Evolutionary conservation across 2,329 filamentous ascomycete genomes (phyloP).

Genomic region (Mariannaea elegans): DNA sequence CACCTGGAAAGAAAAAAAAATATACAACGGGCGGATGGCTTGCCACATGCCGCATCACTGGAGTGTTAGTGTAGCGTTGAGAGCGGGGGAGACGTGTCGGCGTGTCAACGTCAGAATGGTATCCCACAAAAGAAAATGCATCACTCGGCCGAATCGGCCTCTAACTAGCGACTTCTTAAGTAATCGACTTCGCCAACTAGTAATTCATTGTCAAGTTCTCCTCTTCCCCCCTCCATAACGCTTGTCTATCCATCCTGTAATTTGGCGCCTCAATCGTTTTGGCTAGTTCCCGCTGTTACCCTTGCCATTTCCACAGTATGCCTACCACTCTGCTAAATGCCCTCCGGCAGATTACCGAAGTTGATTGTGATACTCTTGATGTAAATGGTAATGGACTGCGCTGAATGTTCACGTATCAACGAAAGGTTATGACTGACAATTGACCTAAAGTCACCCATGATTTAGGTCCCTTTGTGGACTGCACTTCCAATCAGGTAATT

Average conservation of each 20-base stretch:
- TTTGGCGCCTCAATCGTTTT: too few species aligned
- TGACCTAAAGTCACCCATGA: conserved; percentile 39
- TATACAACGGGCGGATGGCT: conserved; percentile 22
- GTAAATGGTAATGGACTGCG: conserved; percentile 41
- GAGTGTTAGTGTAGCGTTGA: conserved; percentile 9
- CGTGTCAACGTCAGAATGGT: background rate
- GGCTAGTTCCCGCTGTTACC: too few species aligned
- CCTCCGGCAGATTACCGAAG: conserved; percentile 40
- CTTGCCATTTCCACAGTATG: conserved; percentile 28
- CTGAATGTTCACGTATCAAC: background rate
- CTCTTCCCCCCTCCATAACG: too few species aligned
- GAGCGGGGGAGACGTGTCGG: conserved; percentile 6
- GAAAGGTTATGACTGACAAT: conserved; percentile 18
- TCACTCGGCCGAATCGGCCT: background rate
- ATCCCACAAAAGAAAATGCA: background rate
- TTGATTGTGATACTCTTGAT: conserved; percentile 51
- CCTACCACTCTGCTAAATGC: conserved; percentile 37
- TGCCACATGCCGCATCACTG: background rate
- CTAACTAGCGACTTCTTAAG: background rate
- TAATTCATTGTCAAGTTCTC: background rate
- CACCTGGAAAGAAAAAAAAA: conserved; percentile 17
- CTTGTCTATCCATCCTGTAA: too few species aligned
- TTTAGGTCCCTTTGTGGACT: conserved; percentile 47
- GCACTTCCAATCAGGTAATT: conserved; percentile 50
- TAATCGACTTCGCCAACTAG: background rate